Conservation (phyloP, 352 stramenopile species). For the Saprolegnia diclina region DNA sequence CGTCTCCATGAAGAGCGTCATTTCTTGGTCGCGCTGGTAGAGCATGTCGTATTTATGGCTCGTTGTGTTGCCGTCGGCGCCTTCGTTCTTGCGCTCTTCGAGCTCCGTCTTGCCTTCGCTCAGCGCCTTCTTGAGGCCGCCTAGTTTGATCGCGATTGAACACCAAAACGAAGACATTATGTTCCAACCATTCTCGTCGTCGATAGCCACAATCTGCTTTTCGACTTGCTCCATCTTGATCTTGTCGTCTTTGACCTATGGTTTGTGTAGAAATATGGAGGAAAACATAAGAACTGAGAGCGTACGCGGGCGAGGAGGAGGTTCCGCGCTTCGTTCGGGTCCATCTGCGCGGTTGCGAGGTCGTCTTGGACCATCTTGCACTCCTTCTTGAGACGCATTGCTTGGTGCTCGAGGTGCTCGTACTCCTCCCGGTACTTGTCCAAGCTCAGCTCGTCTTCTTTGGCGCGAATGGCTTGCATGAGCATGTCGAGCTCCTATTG, state of each 20-base stretch:
- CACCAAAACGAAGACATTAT: neutral
- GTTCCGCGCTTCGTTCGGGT: slow-evolving; percentile 77
- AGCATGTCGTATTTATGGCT: slow-evolving; percentile 84
- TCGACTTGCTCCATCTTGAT: slow-evolving; percentile 73
- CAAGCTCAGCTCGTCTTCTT: slow-evolving; percentile 59
- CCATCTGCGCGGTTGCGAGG: slow-evolving; percentile 80
- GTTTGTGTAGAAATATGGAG: neutral
- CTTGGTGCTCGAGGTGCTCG: slow-evolving; percentile 61
- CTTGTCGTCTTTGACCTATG: slow-evolving; percentile 85
- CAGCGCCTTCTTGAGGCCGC: slow-evolving; percentile 48
- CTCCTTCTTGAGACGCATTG: slow-evolving; percentile 66
- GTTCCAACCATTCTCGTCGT: slow-evolving; percentile 42
- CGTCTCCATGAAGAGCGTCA: slow-evolving; percentile 83
- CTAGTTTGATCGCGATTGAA: slow-evolving; percentile 2
- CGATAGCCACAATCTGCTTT: slow-evolving; percentile 42
- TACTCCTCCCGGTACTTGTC: slow-evolving; percentile 75
- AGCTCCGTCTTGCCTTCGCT: slow-evolving; percentile 53
- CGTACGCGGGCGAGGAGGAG: slow-evolving; percentile 44
- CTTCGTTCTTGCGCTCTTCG: slow-evolving; percentile 56
- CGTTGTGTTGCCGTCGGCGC: slow-evolving; percentile 47
- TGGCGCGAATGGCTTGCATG: slow-evolving; percentile 67
- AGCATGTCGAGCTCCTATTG: slow-evolving; percentile 63
- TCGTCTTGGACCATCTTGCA: slow-evolving; percentile 73
- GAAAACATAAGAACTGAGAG: neutral
- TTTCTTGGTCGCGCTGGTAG: slow-evolving; percentile 87